Evolutionary conservation across 2,329 filamentous ascomycete species (phyloP).

Genomic region (Lasiodiplodia sp.): DNA sequence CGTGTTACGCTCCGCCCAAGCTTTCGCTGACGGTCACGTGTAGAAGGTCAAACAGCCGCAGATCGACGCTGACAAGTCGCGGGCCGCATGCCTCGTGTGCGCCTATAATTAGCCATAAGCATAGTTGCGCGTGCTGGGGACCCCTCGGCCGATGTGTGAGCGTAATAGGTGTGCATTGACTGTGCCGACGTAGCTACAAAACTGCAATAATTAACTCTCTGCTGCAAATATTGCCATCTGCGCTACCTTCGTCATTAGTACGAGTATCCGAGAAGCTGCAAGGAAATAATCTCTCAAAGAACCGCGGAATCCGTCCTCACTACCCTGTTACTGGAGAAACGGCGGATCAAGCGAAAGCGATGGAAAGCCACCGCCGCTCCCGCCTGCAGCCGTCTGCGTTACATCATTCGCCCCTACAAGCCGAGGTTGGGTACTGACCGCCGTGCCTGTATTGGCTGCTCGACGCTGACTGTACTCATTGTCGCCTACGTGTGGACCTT

Average conservation of each 20-base stretch:
- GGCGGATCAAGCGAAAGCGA: conserved; percentile 4
- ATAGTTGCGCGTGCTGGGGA: not conserved
- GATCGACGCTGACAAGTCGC: not conserved
- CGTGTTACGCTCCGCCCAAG: not conserved
- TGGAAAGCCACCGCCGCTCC: not conserved
- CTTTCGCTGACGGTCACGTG: conserved; percentile 18
- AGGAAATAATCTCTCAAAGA: not conserved
- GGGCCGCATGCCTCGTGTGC: conserved; percentile 5
- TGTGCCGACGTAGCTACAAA: conserved; percentile 13
- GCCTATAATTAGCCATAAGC: conserved; percentile 13
- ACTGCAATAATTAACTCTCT: not conserved
- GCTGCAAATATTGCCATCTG: not conserved
- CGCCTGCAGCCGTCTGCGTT: not conserved
- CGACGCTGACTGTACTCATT: conserved; percentile 18
- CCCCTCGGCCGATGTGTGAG: conserved; percentile 11
- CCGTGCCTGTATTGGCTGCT: not conserved
- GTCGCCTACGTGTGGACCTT: not conserved
- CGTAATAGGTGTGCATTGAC: not conserved
- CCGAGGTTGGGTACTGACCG: not conserved
- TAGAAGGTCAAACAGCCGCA: not conserved
- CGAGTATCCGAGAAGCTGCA: not conserved
- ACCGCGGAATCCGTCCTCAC: not conserved
- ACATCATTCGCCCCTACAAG: not conserved
- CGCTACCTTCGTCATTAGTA: not conserved
- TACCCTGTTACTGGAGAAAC: not conserved